Evolutionary conservation across 257 asterid genomes (phyloP).

Genomic region (Nicotiana undulata): DNA sequence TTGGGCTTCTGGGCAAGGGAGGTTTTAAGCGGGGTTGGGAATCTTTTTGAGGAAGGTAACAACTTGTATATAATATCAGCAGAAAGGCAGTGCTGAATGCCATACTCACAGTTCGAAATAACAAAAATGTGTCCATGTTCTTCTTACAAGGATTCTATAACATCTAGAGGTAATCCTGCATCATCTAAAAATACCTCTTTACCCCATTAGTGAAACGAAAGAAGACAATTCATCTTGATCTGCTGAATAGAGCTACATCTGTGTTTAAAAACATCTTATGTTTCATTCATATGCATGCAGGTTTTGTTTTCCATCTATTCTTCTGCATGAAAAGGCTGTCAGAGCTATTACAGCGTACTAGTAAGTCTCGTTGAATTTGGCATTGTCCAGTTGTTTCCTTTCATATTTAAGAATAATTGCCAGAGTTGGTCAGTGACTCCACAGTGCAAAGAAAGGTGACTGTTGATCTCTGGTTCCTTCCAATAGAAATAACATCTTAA

Average conservation of each 20-base stretch:
- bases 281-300: background rate
- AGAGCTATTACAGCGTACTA: background rate
- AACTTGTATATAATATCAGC: background rate
- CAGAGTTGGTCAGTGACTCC: background rate
- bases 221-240: background rate
- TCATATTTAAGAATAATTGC: background rate
- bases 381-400: background rate
- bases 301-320: background rate
- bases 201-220: background rate
- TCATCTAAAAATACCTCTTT: background rate
- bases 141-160: background rate
- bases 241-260: background rate
- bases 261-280: no score
- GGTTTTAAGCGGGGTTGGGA: background rate
- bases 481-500: background rate
- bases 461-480: background rate
- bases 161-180: background rate
- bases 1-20: background rate
- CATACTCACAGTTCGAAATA: background rate
- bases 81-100: background rate
- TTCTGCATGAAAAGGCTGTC: background rate
- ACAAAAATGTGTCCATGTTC: background rate
- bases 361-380: background rate
- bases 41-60: background rate
- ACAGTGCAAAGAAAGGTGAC: background rate